Conservation (phyloP, 2,329 filamentous ascomycete species). For the Neonectria hederae region DNA sequence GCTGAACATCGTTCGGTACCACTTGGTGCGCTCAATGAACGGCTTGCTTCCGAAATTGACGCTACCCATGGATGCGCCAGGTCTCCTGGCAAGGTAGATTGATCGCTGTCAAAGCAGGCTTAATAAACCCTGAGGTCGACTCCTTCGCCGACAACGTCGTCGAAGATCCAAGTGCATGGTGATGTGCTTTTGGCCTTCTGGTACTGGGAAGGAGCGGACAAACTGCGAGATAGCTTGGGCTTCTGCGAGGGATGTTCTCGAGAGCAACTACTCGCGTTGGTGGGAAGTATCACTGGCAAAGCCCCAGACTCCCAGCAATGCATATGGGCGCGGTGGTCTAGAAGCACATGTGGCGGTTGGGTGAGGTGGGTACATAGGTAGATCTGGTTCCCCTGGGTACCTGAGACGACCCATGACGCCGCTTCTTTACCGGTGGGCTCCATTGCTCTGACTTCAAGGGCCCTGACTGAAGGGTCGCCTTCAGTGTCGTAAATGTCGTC, state of each 20-base stretch:
- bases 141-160: conserved; percentile 74
- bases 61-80: conserved; percentile 80
- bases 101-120: conserved; percentile 73
- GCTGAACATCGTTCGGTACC: conserved; percentile 72
- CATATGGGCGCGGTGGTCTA: conserved; percentile 78
- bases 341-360: conserved; percentile 41
- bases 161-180: conserved; percentile 79
- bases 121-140: conserved; percentile 72
- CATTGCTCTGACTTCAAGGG: conserved; percentile 34
- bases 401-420: conserved; percentile 41
- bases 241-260: conserved; percentile 83
- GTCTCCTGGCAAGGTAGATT: conserved; percentile 80
- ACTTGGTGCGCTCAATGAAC: conserved; percentile 50
- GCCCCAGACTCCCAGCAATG: conserved; percentile 70
- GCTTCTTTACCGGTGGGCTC: conserved; percentile 42
- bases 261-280: conserved; percentile 81
- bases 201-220: conserved; percentile 58
- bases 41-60: conserved; percentile 66
- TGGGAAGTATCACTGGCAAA: conserved; percentile 74
- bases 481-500: conserved; percentile 43
- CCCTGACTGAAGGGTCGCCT: conserved; percentile 41
- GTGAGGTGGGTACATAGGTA: conserved; percentile 42
- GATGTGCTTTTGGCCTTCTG: conserved; percentile 58
- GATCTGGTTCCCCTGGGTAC: conserved; percentile 43
- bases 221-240: conserved; percentile 72